Evolutionary conservation across 345 rosid genomes (phyloP), one percentile per base, ranked within the genome.

Genomic region (Eucalyptus lansdowneana): DNA sequence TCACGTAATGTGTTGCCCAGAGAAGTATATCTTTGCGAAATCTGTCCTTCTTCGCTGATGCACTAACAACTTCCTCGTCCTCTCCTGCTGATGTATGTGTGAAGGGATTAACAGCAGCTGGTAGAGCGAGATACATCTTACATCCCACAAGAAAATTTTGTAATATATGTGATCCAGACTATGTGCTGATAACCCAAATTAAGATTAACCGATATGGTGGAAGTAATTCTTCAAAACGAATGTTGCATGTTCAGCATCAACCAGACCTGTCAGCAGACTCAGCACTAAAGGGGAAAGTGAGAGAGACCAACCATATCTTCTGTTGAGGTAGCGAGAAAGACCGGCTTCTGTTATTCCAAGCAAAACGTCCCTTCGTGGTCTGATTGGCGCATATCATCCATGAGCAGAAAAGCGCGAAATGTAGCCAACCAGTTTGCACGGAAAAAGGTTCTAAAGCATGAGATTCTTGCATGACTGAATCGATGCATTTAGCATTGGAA

Each of bases 301-400:
- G 24, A 37, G 2, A 34, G n/a, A 42, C 90, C 89, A 87, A 95
- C 96, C 95, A 87, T 93, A 91, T 93, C 90, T 93, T 76, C 95
- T 90, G 65, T 91, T 92, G 72, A 96, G 93, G 50, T 95, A 94
- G 29, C 91, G 94, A 5, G 97, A 92, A 89, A 96, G 93, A 58
- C 93, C 97, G 25, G 96, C 95, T 86, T 96, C 94, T 17, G 95
- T 93, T 54, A 94, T 90, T 69, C 97, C 98, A 50, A 94, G 88
- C 19, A 95, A 87, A 83, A 96, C 95, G 85, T 96, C 96, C 96
- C 6, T 96, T 95, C 37, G 93, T 51, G 24, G 97, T 96, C 97
- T 96, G 83, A 44, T 53, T 16, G n/a, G 86, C 7, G 42, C 10
- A 34, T 7, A 8, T 27, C 81, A 25, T 22, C 44, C 49, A 4